Percentiles rank a stretch among this genome's conserved stretches.
Evolutionary conservation across 2,329 filamentous ascomycete genomes (phyloP).

Genomic region (Botrytis fragariae): DNA sequence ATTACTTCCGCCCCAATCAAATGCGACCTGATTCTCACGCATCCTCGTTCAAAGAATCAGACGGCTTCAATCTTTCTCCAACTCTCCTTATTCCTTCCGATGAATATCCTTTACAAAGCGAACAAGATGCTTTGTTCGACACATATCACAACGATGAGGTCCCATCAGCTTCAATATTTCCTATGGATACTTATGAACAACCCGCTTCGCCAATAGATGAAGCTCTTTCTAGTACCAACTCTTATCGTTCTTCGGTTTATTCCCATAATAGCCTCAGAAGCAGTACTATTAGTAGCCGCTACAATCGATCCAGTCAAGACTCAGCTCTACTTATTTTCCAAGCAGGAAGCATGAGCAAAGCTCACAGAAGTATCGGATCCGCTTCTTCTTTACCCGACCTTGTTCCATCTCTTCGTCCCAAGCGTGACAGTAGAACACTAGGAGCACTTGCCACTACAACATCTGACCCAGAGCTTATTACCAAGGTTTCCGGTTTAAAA

Average conservation of each 20-base stretch:
- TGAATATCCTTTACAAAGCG: constrained; percentile 52
- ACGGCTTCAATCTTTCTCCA: constrained; percentile 59
- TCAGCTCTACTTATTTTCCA: constrained; percentile 28
- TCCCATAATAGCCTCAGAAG: constrained; percentile 35
- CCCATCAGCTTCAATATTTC: constrained; percentile 30
- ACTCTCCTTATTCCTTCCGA: constrained; percentile 61
- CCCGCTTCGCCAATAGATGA: constrained; percentile 36
- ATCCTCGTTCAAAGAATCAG: constrained; percentile 57
- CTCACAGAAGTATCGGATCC: constrained; percentile 34
- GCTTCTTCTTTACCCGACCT: constrained; percentile 39
- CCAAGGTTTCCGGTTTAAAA: constrained; percentile 14
- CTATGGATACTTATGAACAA: constrained; percentile 30
- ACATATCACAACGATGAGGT: constrained; percentile 30
- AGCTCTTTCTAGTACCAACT: constrained; percentile 34
- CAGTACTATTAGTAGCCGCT: constrained; percentile 25
- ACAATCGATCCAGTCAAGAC: constrained; percentile 35
- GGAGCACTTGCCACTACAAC: not conserved
- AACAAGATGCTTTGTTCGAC: constrained; percentile 36
- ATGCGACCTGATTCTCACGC: constrained; percentile 42
- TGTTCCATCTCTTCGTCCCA: constrained; percentile 31
- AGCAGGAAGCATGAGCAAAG: constrained; percentile 26
- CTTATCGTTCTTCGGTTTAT: constrained; percentile 35
- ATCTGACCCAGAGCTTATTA: constrained; percentile 22
- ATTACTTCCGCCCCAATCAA: constrained; percentile 29
- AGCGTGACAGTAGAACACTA: constrained; percentile 21